These are phyloP conservation scores for Diaporthe sp. DNA, from an alignment of 2,329 filamentous ascomycete genomes.

Conservation along the genomic window DNA sequence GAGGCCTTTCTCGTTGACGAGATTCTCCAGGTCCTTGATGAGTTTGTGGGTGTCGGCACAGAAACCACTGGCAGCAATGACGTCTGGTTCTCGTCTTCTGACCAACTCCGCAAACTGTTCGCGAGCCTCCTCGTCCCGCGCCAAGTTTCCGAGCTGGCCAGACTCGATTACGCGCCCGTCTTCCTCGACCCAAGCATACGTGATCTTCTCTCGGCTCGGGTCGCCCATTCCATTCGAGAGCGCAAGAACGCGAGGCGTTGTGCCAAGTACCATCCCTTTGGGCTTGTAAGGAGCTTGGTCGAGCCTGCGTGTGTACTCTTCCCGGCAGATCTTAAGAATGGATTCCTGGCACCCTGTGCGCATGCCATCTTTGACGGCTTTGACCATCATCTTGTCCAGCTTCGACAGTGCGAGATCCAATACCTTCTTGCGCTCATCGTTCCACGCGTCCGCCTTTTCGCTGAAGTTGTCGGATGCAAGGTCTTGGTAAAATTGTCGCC, in stretches of 20 bases:
- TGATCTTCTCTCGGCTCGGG: constrained; percentile 80
- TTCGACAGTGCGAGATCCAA: constrained; percentile 86
- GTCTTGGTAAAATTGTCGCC: constrained; percentile 81
- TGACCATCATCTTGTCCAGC: constrained; percentile 86
- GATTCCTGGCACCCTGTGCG: constrained; percentile 95
- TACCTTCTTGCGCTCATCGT: constrained; percentile 86
- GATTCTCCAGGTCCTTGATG: constrained; percentile 82
- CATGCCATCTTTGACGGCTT: constrained; percentile 94
- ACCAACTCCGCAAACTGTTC: constrained; percentile 84
- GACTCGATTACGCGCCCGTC: constrained; percentile 91
- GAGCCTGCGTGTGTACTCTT: constrained; percentile 89
- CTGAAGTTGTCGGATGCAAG: constrained; percentile 97
- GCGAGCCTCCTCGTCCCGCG: constrained; percentile 75
- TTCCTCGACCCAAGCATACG: constrained; percentile 94
- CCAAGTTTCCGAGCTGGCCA: constrained; percentile 86
- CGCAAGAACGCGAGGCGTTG: constrained; percentile 86
- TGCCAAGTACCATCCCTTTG: constrained; percentile 91
- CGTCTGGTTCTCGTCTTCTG: constrained; percentile 85
- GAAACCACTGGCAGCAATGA: constrained; percentile 90
- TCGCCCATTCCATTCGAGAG: constrained; percentile 89
- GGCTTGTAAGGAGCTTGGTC: constrained; percentile 98
- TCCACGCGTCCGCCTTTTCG: constrained; percentile 95
- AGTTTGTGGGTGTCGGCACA: constrained; percentile 88
- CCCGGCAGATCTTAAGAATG: constrained; percentile 87
- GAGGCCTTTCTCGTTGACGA: constrained; percentile 83